These are phyloP conservation scores for Alternaria panax DNA, from an alignment of 2,329 filamentous ascomycete genomes.

Conservation along the genomic window DNA sequence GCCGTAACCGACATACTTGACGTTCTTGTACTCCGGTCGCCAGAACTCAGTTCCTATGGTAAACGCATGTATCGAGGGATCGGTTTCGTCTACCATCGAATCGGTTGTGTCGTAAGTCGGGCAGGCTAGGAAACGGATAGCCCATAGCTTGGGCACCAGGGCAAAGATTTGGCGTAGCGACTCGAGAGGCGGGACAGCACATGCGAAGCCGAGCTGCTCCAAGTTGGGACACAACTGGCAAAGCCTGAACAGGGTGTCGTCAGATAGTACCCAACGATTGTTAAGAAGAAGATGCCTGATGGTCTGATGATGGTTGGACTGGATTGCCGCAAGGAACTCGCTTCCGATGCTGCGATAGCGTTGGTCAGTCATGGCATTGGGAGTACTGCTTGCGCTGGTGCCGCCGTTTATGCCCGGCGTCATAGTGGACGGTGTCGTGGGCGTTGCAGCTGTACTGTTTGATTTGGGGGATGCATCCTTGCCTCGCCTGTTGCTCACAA, in stretches of 20 bases:
- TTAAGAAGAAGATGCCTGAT: slow-evolving; percentile 65
- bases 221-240: slow-evolving; percentile 64
- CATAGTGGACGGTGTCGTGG: slow-evolving; percentile 37
- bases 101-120: slow-evolving; percentile 37
- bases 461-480: slow-evolving; percentile 29
- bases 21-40: slow-evolving; percentile 41
- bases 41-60: slow-evolving; percentile 45
- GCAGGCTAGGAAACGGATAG: slow-evolving; percentile 50
- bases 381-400: slow-evolving; percentile 30
- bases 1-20: slow-evolving; percentile 52
- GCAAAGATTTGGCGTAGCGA: slow-evolving; percentile 47
- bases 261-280: slow-evolving; percentile 62
- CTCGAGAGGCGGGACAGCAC: slow-evolving; percentile 61
- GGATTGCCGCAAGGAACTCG: slow-evolving; percentile 61
- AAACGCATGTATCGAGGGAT: slow-evolving; percentile 43
- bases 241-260: slow-evolving; percentile 58
- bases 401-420: slow-evolving; percentile 28
- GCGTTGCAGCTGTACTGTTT: slow-evolving; percentile 38
- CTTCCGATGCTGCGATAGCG: slow-evolving; percentile 48
- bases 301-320: slow-evolving; percentile 60
- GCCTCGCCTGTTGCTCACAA: slow-evolving; percentile 53
- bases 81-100: slow-evolving; percentile 34
- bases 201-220: slow-evolving; percentile 64
- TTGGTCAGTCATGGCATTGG: slow-evolving; percentile 30
- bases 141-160: slow-evolving; percentile 50